phyloP scores from a whole-genome alignment of 768 basidiomycete species.

The Chalciporus chontae region DNA sequence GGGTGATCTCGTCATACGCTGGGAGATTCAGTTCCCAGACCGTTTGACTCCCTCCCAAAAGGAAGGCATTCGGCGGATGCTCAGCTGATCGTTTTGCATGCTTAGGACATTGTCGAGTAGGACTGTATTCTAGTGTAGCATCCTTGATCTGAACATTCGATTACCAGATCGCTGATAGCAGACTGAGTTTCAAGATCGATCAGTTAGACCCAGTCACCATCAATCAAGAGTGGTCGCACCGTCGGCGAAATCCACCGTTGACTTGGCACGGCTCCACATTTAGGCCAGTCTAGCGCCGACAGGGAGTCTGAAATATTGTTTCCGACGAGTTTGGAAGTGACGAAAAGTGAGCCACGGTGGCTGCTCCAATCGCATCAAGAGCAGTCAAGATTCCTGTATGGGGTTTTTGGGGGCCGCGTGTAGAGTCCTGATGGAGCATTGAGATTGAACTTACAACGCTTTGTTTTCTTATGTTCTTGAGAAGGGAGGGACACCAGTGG shows the following conservation, averaged over 20 bases:
- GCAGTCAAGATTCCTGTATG: neutral
- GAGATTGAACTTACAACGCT: too few relatives aligned
- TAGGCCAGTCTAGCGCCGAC: too few relatives aligned
- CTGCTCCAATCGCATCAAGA: too few relatives aligned
- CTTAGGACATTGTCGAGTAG: neutral
- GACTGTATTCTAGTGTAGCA: too few relatives aligned
- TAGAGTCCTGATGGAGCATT: neutral
- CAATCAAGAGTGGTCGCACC: too few relatives aligned
- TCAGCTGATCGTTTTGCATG: constrained; percentile 33
- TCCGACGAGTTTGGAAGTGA: too few relatives aligned
- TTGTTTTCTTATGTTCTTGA: neutral
- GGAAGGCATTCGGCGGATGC: constrained; percentile 70
- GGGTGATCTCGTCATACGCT: constrained; percentile 81
- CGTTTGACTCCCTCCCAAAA: constrained; percentile 73
- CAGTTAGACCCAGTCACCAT: too few relatives aligned
- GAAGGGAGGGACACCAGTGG: neutral
- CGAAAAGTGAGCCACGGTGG: too few relatives aligned
- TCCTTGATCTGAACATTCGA: neutral
- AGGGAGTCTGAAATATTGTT: neutral
- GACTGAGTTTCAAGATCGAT: too few relatives aligned
- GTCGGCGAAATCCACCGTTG: too few relatives aligned
- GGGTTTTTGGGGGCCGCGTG: constrained; percentile 12
- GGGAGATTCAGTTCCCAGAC: constrained; percentile 84
- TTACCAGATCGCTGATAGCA: neutral
- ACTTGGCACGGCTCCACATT: too few relatives aligned